phyloP scores from a whole-genome alignment of 148 eudicot genomes.

The Rhododendron molle region DNA sequence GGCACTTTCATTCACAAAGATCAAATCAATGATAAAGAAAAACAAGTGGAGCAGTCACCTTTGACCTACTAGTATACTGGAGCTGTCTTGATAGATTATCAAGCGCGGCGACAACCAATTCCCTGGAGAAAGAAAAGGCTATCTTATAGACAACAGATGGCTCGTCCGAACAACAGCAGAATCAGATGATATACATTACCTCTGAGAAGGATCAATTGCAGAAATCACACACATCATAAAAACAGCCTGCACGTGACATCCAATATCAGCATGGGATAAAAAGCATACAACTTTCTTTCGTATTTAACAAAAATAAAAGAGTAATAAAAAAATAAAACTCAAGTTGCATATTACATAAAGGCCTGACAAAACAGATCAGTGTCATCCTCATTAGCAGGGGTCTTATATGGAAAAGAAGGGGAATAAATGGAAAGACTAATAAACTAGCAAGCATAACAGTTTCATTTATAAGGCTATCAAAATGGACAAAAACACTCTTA shows the following conservation, averaged over 20 bases:
- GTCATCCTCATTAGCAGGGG: not conserved
- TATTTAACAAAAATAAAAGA: not conserved
- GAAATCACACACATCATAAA: constrained; percentile 75
- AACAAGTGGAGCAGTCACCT: constrained; percentile 42
- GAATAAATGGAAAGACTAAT: not conserved
- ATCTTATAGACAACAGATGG: not conserved
- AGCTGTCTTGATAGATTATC: constrained; percentile 74
- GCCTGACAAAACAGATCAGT: not conserved
- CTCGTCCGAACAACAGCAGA: not conserved
- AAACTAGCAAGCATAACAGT: not conserved
- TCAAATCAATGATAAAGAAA: not conserved
- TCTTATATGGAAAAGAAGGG: not conserved
- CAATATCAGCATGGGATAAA: not conserved
- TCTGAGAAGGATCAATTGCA: constrained; percentile 71
- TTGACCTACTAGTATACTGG: constrained; percentile 54
- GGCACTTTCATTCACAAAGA: constrained; percentile 1
- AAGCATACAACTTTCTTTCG: not conserved
- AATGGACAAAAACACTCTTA: not conserved
- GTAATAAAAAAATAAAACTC: not conserved
- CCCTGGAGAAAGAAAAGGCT: constrained; percentile 40
- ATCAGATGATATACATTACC: constrained; percentile 38
- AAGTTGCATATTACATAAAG: not conserved
- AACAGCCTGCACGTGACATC: constrained; percentile 62
- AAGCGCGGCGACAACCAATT: constrained; percentile 59
- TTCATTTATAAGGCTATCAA: not conserved